phyloP scores from a whole-genome alignment of 73 alveolate genomes.

The Blepharisma japonicum region DNA sequence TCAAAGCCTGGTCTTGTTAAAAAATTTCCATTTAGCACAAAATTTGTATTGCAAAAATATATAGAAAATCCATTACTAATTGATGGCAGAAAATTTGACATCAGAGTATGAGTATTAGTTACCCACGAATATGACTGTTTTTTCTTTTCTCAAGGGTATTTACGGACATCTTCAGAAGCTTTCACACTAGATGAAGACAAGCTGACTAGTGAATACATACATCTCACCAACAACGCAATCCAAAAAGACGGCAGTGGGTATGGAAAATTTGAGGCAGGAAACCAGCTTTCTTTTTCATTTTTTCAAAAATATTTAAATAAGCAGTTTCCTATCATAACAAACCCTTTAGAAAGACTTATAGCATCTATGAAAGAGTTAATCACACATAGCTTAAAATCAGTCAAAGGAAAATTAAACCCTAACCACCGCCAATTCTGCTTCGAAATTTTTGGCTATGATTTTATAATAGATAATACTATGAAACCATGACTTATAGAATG shows the following conservation, averaged over 20 bases:
- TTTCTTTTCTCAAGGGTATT: constrained; percentile 88
- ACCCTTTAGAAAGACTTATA: constrained; percentile 69
- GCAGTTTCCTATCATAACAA: constrained; percentile 50
- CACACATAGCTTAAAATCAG: constrained; percentile 69
- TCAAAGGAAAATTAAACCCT: constrained; percentile 61
- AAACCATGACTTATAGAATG: constrained; percentile 25
- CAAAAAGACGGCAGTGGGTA: constrained; percentile 79
- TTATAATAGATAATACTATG: neutral
- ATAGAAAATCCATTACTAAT: constrained; percentile 97
- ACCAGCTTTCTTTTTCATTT: constrained; percentile 65
- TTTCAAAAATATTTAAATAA: constrained; percentile 71
- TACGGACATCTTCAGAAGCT: constrained; percentile 92
- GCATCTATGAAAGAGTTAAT: constrained; percentile 77
- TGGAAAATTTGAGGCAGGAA: constrained; percentile 87
- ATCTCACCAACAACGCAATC: constrained; percentile 94
- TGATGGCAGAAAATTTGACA: constrained; percentile 85
- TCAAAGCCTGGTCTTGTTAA: neutral
- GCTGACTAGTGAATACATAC: constrained; percentile 84
- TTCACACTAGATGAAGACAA: constrained; percentile 75
- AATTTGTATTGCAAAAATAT: constrained; percentile 89
- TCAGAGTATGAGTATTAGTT: constrained; percentile 93
- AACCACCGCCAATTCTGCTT: constrained; percentile 69
- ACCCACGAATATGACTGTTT: constrained; percentile 78
- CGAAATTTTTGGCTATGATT: constrained; percentile 60
- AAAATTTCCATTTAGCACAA: neutral